Conservation (phyloP, 2,329 filamentous ascomycete species). For the Cadophora gregata region DNA sequence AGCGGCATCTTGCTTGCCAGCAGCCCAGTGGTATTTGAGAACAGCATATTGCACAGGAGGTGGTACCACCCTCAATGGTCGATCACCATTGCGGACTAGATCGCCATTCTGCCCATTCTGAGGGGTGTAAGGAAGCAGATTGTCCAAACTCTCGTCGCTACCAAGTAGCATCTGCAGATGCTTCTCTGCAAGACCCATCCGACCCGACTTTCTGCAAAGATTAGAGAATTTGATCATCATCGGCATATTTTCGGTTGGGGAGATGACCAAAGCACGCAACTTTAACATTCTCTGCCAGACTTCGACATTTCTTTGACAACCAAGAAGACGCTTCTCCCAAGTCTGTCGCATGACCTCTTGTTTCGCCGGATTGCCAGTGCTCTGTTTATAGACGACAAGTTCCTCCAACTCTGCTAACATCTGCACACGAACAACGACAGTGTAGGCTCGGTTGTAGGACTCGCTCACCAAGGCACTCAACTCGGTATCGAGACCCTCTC, state of each 20-base stretch:
- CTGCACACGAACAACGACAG: conserved; percentile 96
- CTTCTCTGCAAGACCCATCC: conserved; percentile 94
- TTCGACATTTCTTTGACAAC: conserved; percentile 95
- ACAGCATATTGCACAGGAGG: conserved; percentile 95
- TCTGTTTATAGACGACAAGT: conserved; percentile 97
- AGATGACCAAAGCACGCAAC: conserved; percentile 88
- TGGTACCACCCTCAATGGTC: conserved; percentile 34
- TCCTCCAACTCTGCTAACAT: conserved; percentile 99
- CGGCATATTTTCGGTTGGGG: conserved; percentile 90
- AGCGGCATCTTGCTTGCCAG: conserved; percentile 70
- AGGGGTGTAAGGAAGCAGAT: conserved; percentile 58
- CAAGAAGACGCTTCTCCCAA: conserved; percentile 94
- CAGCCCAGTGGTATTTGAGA: conserved; percentile 95
- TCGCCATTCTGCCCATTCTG: conserved; percentile 22
- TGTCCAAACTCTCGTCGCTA: conserved; percentile 66
- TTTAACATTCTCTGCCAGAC: conserved; percentile 99
- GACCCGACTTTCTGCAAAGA: conserved; percentile 93
- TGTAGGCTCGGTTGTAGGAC: conserved; percentile 96
- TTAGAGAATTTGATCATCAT: conserved; percentile 99
- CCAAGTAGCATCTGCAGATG: conserved; percentile 90
- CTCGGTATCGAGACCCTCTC: conserved; percentile 94
- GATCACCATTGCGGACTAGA: conserved; percentile 30
- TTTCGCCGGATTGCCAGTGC: conserved; percentile 77
- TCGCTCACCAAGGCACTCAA: conserved; percentile 96
- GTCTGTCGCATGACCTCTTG: conserved; percentile 90